Conservation (phyloP, 2,329 filamentous ascomycete genomes). For the Aspergillus cejpii region DNA sequence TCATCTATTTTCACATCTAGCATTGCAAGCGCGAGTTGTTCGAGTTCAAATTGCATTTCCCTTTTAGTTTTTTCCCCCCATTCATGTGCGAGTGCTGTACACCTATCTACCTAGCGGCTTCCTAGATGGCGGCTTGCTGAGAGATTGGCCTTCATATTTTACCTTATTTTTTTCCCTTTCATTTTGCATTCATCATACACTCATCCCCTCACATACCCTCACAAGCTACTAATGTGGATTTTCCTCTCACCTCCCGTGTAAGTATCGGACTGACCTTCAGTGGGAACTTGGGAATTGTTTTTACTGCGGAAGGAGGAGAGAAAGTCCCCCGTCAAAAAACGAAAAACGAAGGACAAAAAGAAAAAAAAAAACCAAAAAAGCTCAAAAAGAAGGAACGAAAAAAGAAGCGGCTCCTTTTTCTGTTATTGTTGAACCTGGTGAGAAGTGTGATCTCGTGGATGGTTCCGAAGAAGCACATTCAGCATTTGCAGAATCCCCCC, state of each 20-base stretch:
- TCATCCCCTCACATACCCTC: constrained; percentile 1
- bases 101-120: constrained; percentile 4
- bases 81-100: constrained; percentile 9
- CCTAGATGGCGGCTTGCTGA: not conserved
- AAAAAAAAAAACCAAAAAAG: constrained; percentile 1
- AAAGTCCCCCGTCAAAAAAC: constrained; percentile 11
- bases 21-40: constrained; percentile 45
- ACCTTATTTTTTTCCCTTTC: constrained; percentile 2
- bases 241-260: constrained; percentile 8
- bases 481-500: constrained; percentile 1
- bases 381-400: constrained; percentile 2
- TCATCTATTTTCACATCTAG: constrained; percentile 36
- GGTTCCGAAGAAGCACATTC: not conserved
- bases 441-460: not conserved
- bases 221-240: constrained; percentile 18
- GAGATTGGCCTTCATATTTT: constrained; percentile 5
- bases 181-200: constrained; percentile 1
- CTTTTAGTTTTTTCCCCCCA: constrained; percentile 11
- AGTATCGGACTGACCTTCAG: not conserved
- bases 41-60: constrained; percentile 25
- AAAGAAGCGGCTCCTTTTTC: constrained; percentile 9
- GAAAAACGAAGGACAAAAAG: constrained; percentile 2
- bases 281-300: not conserved
- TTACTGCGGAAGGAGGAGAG: constrained; percentile 8
- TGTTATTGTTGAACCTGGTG: not conserved